phyloP scores from a whole-genome alignment of 2,329 filamentous ascomycete species.

The Sordariomycetes sp. region DNA sequence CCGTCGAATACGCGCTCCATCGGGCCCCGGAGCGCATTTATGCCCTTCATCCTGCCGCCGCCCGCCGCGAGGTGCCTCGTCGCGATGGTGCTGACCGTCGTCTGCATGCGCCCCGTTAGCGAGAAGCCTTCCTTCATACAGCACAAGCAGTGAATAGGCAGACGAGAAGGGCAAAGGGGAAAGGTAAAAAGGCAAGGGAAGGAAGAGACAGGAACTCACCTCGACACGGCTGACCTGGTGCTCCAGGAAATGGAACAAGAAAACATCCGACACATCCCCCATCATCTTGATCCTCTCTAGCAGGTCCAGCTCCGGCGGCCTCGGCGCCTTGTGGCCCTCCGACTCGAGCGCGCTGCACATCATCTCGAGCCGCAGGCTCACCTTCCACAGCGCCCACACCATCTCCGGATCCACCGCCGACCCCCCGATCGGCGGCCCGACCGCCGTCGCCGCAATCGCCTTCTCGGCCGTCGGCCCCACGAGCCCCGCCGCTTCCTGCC shows the following conservation, averaged over 20 bases:
- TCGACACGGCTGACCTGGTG: constrained; percentile 94
- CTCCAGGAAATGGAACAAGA: constrained; percentile 80
- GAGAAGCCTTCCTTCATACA: constrained; percentile 13
- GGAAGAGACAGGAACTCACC: constrained; percentile 37
- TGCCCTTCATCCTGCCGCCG: constrained; percentile 42
- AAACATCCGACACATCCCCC: constrained; percentile 77
- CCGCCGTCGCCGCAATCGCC: constrained; percentile 42
- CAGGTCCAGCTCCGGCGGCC: constrained; percentile 71
- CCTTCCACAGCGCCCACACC: constrained; percentile 81
- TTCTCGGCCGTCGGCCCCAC: constrained; percentile 14
- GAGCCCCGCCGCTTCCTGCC: constrained; percentile 12
- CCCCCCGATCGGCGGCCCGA: constrained; percentile 48
- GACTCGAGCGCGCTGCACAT: constrained; percentile 81
- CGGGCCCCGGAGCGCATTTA: constrained; percentile 63
- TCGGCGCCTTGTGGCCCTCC: constrained; percentile 31
- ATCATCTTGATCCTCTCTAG: constrained; percentile 53
- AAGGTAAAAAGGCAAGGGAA: not conserved
- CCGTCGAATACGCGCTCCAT: constrained; percentile 59
- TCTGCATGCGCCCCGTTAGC: constrained; percentile 29
- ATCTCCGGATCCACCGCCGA: constrained; percentile 68
- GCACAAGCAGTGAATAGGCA: not conserved
- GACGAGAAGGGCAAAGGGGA: not conserved
- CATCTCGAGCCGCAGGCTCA: constrained; percentile 84
- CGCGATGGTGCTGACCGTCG: constrained; percentile 65
- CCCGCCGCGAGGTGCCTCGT: constrained; percentile 70